Percentiles rank a stretch among this genome's conserved stretches.
phyloP scores from a whole-genome alignment of 2,329 filamentous ascomycete species.

The Penicillium concentricum region DNA sequence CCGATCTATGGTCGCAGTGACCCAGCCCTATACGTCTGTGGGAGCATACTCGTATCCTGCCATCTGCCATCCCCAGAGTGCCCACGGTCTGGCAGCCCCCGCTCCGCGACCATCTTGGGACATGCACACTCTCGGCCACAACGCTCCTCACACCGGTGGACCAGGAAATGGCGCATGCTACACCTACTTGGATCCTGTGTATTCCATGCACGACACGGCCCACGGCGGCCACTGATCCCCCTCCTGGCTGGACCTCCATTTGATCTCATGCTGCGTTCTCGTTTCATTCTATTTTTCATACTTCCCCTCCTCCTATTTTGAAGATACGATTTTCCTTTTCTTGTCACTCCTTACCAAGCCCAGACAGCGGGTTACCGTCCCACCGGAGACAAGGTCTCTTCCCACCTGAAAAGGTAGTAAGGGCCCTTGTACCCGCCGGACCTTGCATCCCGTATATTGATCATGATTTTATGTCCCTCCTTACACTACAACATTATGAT shows the following conservation, averaged over 20 bases:
- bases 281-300: conserved; percentile 25
- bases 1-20: conserved; percentile 34
- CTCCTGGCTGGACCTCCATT: not conserved
- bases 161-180: conserved; percentile 29
- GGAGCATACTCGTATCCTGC: conserved; percentile 34
- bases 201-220: conserved; percentile 31
- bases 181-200: conserved; percentile 35
- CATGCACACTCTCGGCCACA: conserved; percentile 32
- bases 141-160: conserved; percentile 28
- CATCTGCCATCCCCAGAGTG: conserved; percentile 31
- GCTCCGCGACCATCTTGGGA: conserved; percentile 40
- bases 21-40: conserved; percentile 33
- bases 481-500: conserved; percentile 26
- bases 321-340: conserved; percentile 26
- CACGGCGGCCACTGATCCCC: conserved; percentile 25
- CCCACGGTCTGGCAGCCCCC: conserved; percentile 31
- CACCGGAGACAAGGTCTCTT: conserved; percentile 9
- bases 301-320: conserved; percentile 20
- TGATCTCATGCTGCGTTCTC: conserved; percentile 9
- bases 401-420: conserved; percentile 21
- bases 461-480: conserved; percentile 38
- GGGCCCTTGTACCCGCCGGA: conserved; percentile 4
- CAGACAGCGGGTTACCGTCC: conserved; percentile 8
- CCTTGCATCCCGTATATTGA: not conserved
- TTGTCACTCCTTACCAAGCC: conserved; percentile 30